A percentile compares a stretch with the other conserved stretches of the same genome.
phyloP scores from a whole-genome alignment of 2,329 filamentous ascomycete species.

The Chaetomiaceae sp. region DNA sequence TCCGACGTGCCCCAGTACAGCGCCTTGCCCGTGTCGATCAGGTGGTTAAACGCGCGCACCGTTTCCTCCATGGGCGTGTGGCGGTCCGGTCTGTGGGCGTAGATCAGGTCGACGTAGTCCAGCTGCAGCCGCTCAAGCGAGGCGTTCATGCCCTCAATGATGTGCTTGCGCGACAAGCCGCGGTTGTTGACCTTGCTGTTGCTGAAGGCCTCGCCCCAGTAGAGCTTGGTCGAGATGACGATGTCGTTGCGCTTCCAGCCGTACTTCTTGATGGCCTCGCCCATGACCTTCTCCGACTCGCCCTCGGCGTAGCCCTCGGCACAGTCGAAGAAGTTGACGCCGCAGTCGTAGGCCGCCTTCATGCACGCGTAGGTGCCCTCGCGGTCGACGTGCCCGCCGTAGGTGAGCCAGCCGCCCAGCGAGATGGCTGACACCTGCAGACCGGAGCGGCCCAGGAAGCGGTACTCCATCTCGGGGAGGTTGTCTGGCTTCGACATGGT shows the following conservation, averaged over 20 bases:
- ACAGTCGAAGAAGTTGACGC: conserved; percentile 61
- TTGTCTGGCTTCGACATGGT: conserved; percentile 21
- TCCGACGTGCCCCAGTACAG: conserved; percentile 63
- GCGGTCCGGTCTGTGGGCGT: conserved; percentile 54
- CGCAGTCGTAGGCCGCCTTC: conserved; percentile 55
- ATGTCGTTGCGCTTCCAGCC: conserved; percentile 49
- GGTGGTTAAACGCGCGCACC: conserved; percentile 46
- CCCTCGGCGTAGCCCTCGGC: conserved; percentile 49
- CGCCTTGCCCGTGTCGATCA: conserved; percentile 58
- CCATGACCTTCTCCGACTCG: conserved; percentile 46
- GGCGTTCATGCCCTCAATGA: conserved; percentile 52
- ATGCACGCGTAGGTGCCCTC: conserved; percentile 49
- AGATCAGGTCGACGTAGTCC: conserved; percentile 61
- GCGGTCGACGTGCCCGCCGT: conserved; percentile 64
- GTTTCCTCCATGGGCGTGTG: conserved; percentile 57
- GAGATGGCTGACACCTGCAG: conserved; percentile 68
- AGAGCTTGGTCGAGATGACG: conserved; percentile 54
- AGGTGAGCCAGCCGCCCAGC: conserved; percentile 66
- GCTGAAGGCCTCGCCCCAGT: conserved; percentile 52
- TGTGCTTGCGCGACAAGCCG: conserved; percentile 45
- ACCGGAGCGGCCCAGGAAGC: conserved; percentile 64
- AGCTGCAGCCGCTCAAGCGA: conserved; percentile 53
- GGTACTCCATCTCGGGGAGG: conserved; percentile 56
- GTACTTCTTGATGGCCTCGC: conserved; percentile 46
- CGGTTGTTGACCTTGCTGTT: conserved; percentile 51